phyloP scores from a whole-genome alignment of 306 rosid genomes.

The Prunus campanulata region DNA sequence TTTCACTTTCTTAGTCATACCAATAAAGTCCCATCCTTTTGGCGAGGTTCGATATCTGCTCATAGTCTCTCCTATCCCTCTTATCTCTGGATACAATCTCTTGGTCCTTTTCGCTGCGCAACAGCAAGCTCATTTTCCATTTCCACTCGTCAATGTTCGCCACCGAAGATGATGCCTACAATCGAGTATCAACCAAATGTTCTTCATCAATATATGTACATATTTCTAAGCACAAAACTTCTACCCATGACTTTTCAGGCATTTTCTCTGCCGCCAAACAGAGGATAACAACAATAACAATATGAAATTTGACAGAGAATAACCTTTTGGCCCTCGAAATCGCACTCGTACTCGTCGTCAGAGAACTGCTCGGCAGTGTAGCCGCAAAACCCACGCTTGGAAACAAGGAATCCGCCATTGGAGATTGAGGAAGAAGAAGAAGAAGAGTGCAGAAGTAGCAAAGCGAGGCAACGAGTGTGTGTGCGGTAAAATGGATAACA shows the following conservation, averaged over 20 bases:
- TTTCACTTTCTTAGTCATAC: constrained; percentile 23
- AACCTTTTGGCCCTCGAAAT: constrained; percentile 62
- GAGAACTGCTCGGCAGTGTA: constrained; percentile 74
- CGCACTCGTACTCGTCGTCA: constrained; percentile 87
- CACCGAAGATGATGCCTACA: constrained; percentile 83
- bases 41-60: constrained; percentile 90
- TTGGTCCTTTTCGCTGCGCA: constrained; percentile 79
- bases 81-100: constrained; percentile 85
- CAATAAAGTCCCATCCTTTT: constrained; percentile 89
- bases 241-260: background rate
- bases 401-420: constrained; percentile 13
- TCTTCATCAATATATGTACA: background rate
- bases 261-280: constrained; percentile 14
- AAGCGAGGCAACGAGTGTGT: constrained; percentile 6
- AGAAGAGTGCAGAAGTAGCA: constrained; percentile 26
- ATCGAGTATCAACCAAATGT: constrained; percentile 8
- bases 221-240: background rate
- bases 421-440: constrained; percentile 29
- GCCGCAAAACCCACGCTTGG: constrained; percentile 47
- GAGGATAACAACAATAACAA: background rate
- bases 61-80: constrained; percentile 92
- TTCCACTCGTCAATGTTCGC: constrained; percentile 98
- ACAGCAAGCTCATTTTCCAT: constrained; percentile 90
- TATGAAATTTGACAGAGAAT: background rate
- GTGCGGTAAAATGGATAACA: background rate